phyloP scores from a whole-genome alignment of 768 basidiomycete species.

The Clitopilus hobsonii region DNA sequence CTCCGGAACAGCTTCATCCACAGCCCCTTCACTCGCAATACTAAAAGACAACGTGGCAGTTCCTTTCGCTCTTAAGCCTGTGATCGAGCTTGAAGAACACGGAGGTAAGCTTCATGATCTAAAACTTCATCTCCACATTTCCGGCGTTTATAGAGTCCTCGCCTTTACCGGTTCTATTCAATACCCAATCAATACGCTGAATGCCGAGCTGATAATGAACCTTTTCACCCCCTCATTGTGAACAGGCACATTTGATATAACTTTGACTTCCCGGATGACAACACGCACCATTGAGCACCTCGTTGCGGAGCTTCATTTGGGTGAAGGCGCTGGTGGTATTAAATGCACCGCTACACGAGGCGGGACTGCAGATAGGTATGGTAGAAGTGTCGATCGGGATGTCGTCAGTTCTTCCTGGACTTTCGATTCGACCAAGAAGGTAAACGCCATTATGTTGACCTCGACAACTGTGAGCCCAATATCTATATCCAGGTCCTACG shows the following conservation, averaged over 20 bases:
- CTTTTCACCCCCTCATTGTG: no score
- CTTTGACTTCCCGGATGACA: conserved; percentile 57
- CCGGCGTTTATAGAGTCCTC: no score
- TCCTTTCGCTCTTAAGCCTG: conserved; percentile 46
- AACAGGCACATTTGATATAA: conserved; percentile 58
- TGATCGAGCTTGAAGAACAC: conserved; percentile 38
- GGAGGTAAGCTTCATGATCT: conserved; percentile 25
- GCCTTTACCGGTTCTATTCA: no score
- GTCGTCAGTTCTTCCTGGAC: conserved; percentile 64
- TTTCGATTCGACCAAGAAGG: conserved; percentile 68
- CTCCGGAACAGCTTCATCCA: conserved; percentile 21
- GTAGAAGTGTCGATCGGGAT: conserved; percentile 16
- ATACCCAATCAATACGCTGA: no score
- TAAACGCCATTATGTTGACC: conserved; percentile 19
- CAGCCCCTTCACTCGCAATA: conserved; percentile 11
- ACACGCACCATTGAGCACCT: conserved; percentile 68
- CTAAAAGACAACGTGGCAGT: conserved; percentile 44
- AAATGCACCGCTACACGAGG: conserved; percentile 66
- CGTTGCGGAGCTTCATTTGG: conserved; percentile 68
- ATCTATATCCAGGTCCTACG: conserved; percentile 69
- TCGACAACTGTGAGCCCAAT: no score
- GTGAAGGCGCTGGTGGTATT: conserved; percentile 66
- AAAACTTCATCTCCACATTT: conserved; percentile 5
- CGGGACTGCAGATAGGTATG: conserved; percentile 24
- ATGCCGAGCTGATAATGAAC: no score